phyloP scores from a whole-genome alignment of 345 rosid species.

The Euphorbia peplus region DNA sequence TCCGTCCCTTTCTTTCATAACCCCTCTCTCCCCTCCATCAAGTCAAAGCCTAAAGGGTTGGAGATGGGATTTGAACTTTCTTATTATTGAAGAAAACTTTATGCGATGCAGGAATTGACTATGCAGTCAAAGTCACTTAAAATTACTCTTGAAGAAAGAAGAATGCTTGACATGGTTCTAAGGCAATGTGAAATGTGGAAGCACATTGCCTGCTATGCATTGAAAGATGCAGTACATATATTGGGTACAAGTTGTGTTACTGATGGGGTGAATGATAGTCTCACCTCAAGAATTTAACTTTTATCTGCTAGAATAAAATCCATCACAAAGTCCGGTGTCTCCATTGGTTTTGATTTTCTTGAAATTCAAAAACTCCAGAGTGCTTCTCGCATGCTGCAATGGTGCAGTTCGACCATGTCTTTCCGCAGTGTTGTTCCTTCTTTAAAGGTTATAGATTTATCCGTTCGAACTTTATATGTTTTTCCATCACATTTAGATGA shows the following conservation, averaged over 20 bases:
- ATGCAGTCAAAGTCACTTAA: constrained; percentile 60
- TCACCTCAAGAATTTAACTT: constrained; percentile 41
- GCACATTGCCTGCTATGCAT: constrained; percentile 42
- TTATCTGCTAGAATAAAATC: constrained; percentile 47
- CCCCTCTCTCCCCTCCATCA: no score
- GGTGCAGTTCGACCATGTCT: constrained; percentile 65
- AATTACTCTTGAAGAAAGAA: constrained; percentile 54
- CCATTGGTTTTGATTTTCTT: constrained; percentile 50
- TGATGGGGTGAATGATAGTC: constrained; percentile 36
- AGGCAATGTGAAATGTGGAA: constrained; percentile 60
- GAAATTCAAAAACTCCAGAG: constrained; percentile 65
- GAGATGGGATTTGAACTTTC: constrained; percentile 11
- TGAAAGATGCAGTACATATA: constrained; percentile 47
- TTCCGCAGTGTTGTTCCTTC: constrained; percentile 45
- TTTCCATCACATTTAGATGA: background rate
- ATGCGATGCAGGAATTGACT: constrained; percentile 61
- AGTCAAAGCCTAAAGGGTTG: no score
- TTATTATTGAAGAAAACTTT: constrained; percentile 18
- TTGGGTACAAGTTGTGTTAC: constrained; percentile 32
- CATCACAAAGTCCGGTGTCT: constrained; percentile 41
- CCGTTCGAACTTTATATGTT: background rate
- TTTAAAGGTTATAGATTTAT: constrained; percentile 44
- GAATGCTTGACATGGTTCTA: constrained; percentile 48
- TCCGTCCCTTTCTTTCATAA: no score
- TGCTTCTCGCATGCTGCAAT: constrained; percentile 51